These are phyloP conservation scores for Metschnikowia chrysomelidarum DNA, from an alignment of 805 yeast species.

Conservation along the genomic window DNA sequence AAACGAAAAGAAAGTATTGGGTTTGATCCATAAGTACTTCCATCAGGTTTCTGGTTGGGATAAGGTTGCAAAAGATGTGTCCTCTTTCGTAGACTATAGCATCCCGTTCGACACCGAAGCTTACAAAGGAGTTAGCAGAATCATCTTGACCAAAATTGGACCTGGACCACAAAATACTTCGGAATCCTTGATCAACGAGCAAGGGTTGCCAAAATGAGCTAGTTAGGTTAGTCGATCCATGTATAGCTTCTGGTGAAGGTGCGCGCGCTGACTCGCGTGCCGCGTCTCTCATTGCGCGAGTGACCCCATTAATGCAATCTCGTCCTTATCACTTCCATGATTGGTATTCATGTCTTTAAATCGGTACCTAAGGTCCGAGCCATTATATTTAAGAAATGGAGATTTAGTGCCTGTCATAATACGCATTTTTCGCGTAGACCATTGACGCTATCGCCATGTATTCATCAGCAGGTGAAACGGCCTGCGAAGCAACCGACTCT, in stretches of 20 bases:
- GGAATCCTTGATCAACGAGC: conserved; percentile 53
- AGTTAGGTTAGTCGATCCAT: conserved; percentile 1
- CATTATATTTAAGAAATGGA: no score
- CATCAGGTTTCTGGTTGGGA: conserved; percentile 70
- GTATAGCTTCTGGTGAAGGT: neutral
- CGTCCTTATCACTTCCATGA: no score
- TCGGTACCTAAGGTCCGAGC: no score
- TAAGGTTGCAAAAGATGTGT: conserved; percentile 19
- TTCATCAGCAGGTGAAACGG: no score
- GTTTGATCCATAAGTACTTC: conserved; percentile 63
- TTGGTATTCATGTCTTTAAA: no score
- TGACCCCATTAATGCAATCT: no score
- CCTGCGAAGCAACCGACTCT: no score
- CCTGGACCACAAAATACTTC: conserved; percentile 72
- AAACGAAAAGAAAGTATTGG: conserved; percentile 72
- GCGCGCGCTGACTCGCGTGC: conserved; percentile 7
- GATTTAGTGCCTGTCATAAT: no score
- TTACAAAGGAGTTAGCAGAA: conserved; percentile 71
- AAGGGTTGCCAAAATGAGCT: conserved; percentile 56
- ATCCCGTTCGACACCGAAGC: conserved; percentile 50
- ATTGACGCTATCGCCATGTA: no score
- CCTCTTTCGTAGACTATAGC: conserved; percentile 22
- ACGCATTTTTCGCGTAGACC: no score
- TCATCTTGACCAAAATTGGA: conserved; percentile 85
- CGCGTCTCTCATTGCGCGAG: no score